phyloP scores from a whole-genome alignment of 805 yeast species.

The Candida jianshihensis region DNA sequence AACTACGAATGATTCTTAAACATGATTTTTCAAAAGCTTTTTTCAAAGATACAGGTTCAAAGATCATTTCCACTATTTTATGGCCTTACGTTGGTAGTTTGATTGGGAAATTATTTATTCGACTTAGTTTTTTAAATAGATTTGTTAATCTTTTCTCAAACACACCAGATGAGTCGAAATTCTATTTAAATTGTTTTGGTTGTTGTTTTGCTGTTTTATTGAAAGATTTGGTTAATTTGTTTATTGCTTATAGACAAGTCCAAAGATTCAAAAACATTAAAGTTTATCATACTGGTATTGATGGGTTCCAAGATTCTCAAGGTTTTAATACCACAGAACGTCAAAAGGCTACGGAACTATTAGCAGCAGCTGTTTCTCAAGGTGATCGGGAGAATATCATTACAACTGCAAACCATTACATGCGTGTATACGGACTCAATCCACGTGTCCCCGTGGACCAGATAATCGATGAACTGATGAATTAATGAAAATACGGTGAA shows the following conservation, averaged over 20 bases:
- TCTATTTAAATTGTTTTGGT: slow-evolving; percentile 24
- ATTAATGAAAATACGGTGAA: no score
- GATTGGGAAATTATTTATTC: slow-evolving; percentile 15
- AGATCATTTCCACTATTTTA: slow-evolving; percentile 20
- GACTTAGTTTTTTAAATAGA: slow-evolving; percentile 13
- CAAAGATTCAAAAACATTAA: slow-evolving; percentile 16
- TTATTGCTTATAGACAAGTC: slow-evolving; percentile 21
- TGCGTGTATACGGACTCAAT: no score
- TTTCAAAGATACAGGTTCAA: slow-evolving; percentile 8
- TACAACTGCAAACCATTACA: no score
- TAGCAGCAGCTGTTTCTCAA: background rate
- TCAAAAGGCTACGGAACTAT: background rate
- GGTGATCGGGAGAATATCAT: no score
- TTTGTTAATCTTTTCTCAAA: slow-evolving; percentile 14
- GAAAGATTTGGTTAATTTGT: slow-evolving; percentile 25
- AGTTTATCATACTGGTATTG: background rate
- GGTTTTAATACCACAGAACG: background rate
- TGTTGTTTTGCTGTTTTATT: slow-evolving; percentile 20
- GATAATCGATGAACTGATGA: no score
- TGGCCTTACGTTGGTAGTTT: slow-evolving; percentile 27
- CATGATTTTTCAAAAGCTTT: slow-evolving; percentile 24
- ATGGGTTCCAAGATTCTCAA: background rate
- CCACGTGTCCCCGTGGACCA: no score
- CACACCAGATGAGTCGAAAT: slow-evolving; percentile 28
- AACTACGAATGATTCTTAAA: slow-evolving; percentile 18